phyloP scores from a whole-genome alignment of 805 yeast species.

The Myxozyma monticola region DNA sequence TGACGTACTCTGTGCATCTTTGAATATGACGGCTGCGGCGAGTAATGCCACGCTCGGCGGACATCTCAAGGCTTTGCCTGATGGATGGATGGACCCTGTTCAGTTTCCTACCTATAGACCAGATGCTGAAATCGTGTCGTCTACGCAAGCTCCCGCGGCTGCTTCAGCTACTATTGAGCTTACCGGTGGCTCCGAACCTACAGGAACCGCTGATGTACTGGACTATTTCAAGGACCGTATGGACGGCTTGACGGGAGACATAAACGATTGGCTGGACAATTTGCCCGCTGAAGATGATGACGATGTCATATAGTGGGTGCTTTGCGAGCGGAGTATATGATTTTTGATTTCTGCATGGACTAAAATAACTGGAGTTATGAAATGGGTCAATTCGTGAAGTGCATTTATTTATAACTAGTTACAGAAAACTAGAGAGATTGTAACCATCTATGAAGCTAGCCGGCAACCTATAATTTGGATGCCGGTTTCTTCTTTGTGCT shows the following conservation, averaged over 20 bases:
- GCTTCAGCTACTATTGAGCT: not conserved
- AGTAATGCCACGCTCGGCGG: conserved; percentile 54
- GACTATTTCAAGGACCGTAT: conserved; percentile 9
- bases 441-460: not conserved
- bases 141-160: conserved; percentile 1
- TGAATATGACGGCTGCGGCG: conserved; percentile 52
- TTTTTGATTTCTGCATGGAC: not conserved
- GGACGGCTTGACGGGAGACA: conserved; percentile 12
- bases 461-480: conserved; percentile 33
- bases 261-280: conserved; percentile 20
- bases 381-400: not conserved
- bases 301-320: no score
- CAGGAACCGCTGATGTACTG: conserved; percentile 2
- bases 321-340: no score
- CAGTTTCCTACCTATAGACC: conserved; percentile 14
- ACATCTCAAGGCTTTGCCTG: conserved; percentile 31
- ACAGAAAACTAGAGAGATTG: not conserved
- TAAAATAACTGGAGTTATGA: not conserved
- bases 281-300: conserved; percentile 1
- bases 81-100: conserved; percentile 34
- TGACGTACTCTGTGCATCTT: conserved; percentile 67
- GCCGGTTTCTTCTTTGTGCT: conserved; percentile 41
- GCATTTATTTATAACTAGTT: not conserved
- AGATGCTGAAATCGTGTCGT: not conserved
- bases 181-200: not conserved